Evolutionary conservation across 73 alveolate genomes (phyloP).

Genomic region (Paramecium sexaurelia): DNA sequence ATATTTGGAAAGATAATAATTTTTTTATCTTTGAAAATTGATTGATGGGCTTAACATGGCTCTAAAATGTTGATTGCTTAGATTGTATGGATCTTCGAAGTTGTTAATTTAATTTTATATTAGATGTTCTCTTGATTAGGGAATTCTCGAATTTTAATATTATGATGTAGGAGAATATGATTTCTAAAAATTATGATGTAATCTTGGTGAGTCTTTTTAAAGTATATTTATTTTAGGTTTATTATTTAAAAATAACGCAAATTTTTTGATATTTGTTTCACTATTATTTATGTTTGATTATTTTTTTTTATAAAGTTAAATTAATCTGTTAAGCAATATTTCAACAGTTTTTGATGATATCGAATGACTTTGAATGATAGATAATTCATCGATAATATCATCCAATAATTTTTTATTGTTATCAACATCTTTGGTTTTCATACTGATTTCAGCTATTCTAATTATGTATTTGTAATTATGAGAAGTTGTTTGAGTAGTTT

Average conservation of each 20-base stretch:
- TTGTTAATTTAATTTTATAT: neutral
- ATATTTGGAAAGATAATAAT: neutral
- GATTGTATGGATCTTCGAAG: neutral
- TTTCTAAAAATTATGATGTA: neutral
- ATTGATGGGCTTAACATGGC: neutral
- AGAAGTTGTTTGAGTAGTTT: neutral
- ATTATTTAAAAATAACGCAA: neutral
- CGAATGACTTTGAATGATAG: neutral
- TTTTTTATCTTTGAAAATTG: neutral
- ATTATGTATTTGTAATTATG: neutral
- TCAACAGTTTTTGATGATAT: neutral
- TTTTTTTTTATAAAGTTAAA: neutral
- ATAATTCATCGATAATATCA: neutral
- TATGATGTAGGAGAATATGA: neutral
- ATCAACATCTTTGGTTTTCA: neutral
- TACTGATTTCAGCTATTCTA: neutral
- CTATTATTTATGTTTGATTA: neutral
- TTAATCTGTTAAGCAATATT: neutral
- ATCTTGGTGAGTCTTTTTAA: neutral
- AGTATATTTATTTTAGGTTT: neutral
- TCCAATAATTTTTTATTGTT: neutral
- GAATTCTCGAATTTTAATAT: neutral
- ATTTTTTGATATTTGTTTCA: neutral
- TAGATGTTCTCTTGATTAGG: neutral
- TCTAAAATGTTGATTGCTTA: neutral